These are phyloP conservation scores for Moesziomyces parantarcticus DNA, from an alignment of 1,284 basidiomycete species.

Conservation along the genomic window DNA sequence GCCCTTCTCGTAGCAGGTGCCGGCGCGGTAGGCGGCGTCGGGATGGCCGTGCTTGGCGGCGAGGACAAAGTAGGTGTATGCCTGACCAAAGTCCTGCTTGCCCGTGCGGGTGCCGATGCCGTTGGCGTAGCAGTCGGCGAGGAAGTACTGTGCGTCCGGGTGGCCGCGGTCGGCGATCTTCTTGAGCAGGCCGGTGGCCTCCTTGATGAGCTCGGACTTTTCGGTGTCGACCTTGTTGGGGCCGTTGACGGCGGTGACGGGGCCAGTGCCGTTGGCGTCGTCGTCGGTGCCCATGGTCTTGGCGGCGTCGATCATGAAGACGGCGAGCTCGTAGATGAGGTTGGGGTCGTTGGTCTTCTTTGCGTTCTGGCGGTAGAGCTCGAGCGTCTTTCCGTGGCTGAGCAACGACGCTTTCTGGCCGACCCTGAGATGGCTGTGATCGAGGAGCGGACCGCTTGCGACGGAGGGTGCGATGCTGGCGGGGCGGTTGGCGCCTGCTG, in stretches of 20 bases:
- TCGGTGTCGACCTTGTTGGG: constrained; percentile 39
- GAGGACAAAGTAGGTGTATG: constrained; percentile 93
- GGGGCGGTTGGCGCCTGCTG: constrained; percentile 50
- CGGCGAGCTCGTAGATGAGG: constrained; percentile 96
- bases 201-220: constrained; percentile 80
- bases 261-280: constrained; percentile 21
- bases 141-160: constrained; percentile 92
- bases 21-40: constrained; percentile 93
- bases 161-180: constrained; percentile 92
- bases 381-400: constrained; percentile 92
- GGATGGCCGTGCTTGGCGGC: constrained; percentile 98
- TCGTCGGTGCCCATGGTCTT: constrained; percentile 62
- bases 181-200: constrained; percentile 86
- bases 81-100: constrained; percentile 94
- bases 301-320: constrained; percentile 94
- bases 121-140: constrained; percentile 97
- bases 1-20: constrained; percentile 97
- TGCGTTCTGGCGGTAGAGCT: constrained; percentile 95
- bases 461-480: constrained; percentile 58
- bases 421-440: constrained; percentile 92
- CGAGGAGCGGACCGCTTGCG: constrained; percentile 73
- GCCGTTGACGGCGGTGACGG: constrained; percentile 27
- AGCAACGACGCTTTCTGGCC: constrained; percentile 91
- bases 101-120: constrained; percentile 86
- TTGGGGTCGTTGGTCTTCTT: constrained; percentile 99